Percentiles rank a stretch among this genome's conserved stretches.
phyloP scores from a whole-genome alignment of 192 early-diverging fungal species.

The Coemansia sp. region DNA sequence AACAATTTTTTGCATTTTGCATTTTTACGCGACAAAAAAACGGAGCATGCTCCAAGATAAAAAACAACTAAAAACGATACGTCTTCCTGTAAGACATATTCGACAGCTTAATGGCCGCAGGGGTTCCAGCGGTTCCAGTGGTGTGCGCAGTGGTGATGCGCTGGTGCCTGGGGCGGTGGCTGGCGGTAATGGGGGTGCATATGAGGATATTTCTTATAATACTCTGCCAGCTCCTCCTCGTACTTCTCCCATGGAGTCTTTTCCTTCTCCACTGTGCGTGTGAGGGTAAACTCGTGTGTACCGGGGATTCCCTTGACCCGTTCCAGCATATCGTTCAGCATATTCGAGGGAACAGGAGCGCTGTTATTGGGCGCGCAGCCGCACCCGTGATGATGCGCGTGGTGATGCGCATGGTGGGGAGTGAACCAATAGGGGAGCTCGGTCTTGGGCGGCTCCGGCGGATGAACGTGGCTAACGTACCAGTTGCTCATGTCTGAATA shows the following conservation, averaged over 20 bases:
- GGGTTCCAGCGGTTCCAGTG: too few species aligned
- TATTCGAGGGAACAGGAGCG: not conserved
- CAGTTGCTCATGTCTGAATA: not conserved
- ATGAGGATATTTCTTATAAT: conserved; percentile 6
- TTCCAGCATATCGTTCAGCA: not conserved
- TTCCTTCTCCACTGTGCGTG: conserved; percentile 3
- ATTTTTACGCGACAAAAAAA: too few species aligned
- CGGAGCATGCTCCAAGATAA: too few species aligned
- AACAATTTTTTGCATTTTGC: too few species aligned
- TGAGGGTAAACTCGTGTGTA: conserved; percentile 11
- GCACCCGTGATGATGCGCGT: conserved; percentile 3
- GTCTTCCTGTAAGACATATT: too few species aligned
- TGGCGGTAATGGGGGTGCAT: conserved; percentile 1
- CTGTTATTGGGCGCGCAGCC: not conserved
- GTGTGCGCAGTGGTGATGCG: not conserved
- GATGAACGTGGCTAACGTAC: conserved; percentile 1
- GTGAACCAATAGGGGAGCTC: not conserved
- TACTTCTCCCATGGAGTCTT: not conserved
- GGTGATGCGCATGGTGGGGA: not conserved
- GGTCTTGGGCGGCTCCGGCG: not conserved
- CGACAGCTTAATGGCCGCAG: too few species aligned
- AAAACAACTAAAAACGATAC: too few species aligned
- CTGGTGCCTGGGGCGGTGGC: not conserved
- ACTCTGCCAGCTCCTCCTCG: not conserved
- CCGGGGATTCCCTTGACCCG: conserved; percentile 15